phyloP scores from a whole-genome alignment of 768 basidiomycete genomes.

The Termitomyces sp. region DNA sequence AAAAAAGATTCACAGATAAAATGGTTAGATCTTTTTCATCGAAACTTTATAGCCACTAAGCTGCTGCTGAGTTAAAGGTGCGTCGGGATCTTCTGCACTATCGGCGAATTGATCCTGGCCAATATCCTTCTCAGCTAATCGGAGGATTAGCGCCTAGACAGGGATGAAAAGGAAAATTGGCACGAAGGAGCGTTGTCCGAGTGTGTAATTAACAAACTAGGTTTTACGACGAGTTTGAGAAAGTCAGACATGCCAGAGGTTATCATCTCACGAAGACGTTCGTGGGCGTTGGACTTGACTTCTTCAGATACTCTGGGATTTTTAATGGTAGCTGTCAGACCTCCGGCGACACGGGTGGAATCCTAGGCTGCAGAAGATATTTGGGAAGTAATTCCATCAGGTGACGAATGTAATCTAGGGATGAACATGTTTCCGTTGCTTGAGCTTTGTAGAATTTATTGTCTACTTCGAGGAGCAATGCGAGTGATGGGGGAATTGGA shows the following conservation, averaged over 20 bases:
- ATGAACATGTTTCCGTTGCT: too few relatives aligned
- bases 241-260: slow-evolving; percentile 9
- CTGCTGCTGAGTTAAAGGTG: background rate
- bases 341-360: slow-evolving; percentile 27
- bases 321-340: slow-evolving; percentile 51
- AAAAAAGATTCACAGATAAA: too few relatives aligned
- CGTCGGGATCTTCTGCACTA: background rate
- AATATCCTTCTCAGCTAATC: background rate
- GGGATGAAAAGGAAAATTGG: fast-evolving
- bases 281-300: slow-evolving; percentile 43
- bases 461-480: too few relatives aligned
- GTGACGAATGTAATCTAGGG: too few relatives aligned
- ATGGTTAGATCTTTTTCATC: slow-evolving; percentile 14
- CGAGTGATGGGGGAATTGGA: too few relatives aligned
- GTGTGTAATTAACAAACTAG: too few relatives aligned
- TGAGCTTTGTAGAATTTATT: too few relatives aligned
- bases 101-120: background rate
- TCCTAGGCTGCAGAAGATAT: background rate
- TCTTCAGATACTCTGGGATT: slow-evolving; percentile 55
- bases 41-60: slow-evolving; percentile 26
- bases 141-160: fast-evolving
- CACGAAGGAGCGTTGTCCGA: too few relatives aligned
- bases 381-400: too few relatives aligned
- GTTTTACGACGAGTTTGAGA: too few relatives aligned
- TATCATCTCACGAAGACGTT: slow-evolving; percentile 35